Percentiles rank a stretch among this genome's conserved stretches.
phyloP scores from a whole-genome alignment of 2,329 filamentous ascomycete genomes.

The Aspergillus niger region DNA sequence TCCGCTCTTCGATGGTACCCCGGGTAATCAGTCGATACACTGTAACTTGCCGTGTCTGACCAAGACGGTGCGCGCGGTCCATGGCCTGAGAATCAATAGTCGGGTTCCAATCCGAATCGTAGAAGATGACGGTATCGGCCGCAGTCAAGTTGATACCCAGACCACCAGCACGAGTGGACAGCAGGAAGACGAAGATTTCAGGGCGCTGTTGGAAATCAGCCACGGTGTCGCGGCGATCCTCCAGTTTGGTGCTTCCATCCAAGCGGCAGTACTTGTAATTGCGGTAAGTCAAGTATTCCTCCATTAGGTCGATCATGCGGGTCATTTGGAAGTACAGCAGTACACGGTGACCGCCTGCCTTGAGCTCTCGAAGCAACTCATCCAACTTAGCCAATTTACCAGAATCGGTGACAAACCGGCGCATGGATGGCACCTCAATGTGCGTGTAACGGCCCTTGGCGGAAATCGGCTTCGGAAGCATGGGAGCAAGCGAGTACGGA shows the following conservation, averaged over 20 bases:
- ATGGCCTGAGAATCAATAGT: conserved; percentile 98
- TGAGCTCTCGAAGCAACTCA: conserved; percentile 81
- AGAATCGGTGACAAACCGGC: conserved; percentile 94
- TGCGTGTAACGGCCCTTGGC: conserved; percentile 84
- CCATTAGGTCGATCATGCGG: conserved; percentile 98
- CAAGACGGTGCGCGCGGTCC: conserved; percentile 97
- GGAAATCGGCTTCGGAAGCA: conserved; percentile 77
- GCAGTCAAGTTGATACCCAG: conserved; percentile 96
- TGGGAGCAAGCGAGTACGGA: conserved; percentile 61
- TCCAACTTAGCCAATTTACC: conserved; percentile 94
- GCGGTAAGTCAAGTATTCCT: conserved; percentile 96
- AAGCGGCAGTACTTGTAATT: conserved; percentile 98
- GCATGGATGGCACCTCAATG: conserved; percentile 93
- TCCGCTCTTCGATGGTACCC: conserved; percentile 96
- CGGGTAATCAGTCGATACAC: conserved; percentile 97
- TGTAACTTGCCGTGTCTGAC: conserved; percentile 92
- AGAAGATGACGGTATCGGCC: conserved; percentile 98
- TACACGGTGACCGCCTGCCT: conserved; percentile 89
- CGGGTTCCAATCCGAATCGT: conserved; percentile 99
- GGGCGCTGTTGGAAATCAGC: conserved; percentile 92
- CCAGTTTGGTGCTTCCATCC: conserved; percentile 94
- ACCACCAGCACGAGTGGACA: conserved; percentile 95
- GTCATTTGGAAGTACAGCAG: conserved; percentile 99
- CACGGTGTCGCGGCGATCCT: conserved; percentile 94
- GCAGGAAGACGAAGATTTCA: conserved; percentile 94